Evolutionary conservation across 371 early-diverging fungal genomes (phyloP), one percentile per base, ranked within the genome.

Genomic region (Blastocladiella emersonii): DNA sequence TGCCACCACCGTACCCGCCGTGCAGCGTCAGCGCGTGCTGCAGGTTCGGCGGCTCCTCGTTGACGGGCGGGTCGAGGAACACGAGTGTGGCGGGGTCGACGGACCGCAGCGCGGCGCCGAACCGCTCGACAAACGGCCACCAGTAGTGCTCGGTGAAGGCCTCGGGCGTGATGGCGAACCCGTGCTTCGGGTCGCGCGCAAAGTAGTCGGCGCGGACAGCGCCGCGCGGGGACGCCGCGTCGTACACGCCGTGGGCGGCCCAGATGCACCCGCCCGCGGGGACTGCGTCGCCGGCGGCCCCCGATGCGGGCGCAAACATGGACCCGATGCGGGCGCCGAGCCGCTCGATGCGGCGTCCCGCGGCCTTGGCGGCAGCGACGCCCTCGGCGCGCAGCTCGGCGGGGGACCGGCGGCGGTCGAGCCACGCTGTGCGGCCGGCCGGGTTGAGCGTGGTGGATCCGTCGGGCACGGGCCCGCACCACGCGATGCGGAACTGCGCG

Each of bases 161-260:
- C 6, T 71, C 71, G 5, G 68, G 67, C 2, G 71, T 63, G 21
- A 51, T 13, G 36, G 13, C 25, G 1, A 10, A 25, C 10, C 73
- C 74, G 8, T 81, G 53, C 10, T 1, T 57, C 0, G 84, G 84
- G 55, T 82, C 63, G 10, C 64, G 66, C 35, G 63, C 61, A 66
- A 89, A 89, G 64, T 89, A 89, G 32, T 81, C 68, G 1, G 77
- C 72, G 32, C 65, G 25, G 6, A 80, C 49, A 6, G 74, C 63
- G 21, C 70, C 63, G 25, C 71, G 8, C 25, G 53, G 63, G 0
- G 70, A 66, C 2, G 61, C n/a, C 19, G 67, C 64, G 41, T 83
- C 80, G 85, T 85, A 88, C 0, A 88, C 80, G 34, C 84, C 83
- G 68, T 88, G 85, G 1, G 62, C 61, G 0, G 74, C 78, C 88